phyloP scores from a whole-genome alignment of 1,284 basidiomycete genomes.

The Paramarasmius palmivorus region DNA sequence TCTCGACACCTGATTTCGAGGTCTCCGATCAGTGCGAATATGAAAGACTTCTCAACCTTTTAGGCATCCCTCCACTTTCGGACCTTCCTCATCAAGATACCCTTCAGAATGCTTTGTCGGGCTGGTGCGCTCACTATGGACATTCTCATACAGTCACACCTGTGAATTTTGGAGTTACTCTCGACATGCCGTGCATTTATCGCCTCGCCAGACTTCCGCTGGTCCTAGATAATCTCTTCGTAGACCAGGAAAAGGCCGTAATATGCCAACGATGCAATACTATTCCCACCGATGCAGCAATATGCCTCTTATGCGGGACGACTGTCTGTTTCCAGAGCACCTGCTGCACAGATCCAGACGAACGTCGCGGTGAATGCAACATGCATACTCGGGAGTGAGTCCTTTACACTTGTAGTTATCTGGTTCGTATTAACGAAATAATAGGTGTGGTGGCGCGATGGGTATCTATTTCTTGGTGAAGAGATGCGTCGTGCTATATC shows the following conservation, averaged over 20 bases:
- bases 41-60: constrained; percentile 70
- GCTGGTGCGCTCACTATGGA: constrained; percentile 83
- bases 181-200: constrained; percentile 88
- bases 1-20: constrained; percentile 46
- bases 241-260: constrained; percentile 66
- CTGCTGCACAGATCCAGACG: constrained; percentile 83
- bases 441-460: constrained; percentile 86
- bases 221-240: constrained; percentile 84
- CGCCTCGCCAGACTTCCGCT: constrained; percentile 82
- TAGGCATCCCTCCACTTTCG: constrained; percentile 78
- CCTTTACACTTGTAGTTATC: constrained; percentile 8
- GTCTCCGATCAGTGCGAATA: constrained; percentile 66
- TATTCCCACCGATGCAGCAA: constrained; percentile 83
- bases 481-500: constrained; percentile 88
- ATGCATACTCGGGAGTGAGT: constrained; percentile 92
- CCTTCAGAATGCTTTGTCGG: constrained; percentile 78
- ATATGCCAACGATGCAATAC: constrained; percentile 80
- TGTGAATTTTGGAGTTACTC: constrained; percentile 69
- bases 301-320: constrained; percentile 91
- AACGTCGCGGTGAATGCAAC: constrained; percentile 84
- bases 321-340: constrained; percentile 91
- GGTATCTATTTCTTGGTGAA: constrained; percentile 94
- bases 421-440: constrained; percentile 12
- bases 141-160: constrained; percentile 73
- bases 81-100: constrained; percentile 80